phyloP scores from a whole-genome alignment of 2,329 filamentous ascomycete species.

The Aspergillus sp. region DNA sequence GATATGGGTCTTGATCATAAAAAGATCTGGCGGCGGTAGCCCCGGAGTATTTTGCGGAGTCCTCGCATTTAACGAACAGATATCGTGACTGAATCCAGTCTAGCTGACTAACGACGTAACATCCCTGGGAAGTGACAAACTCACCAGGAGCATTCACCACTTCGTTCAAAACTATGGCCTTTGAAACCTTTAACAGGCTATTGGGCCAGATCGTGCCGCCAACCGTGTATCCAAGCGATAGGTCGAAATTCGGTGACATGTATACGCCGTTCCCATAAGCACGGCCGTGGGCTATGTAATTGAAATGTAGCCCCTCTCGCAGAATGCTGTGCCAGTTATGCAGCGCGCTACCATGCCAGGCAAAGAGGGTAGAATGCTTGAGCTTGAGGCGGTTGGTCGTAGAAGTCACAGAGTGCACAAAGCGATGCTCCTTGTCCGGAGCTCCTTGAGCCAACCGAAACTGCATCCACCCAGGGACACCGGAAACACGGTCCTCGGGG shows the following conservation, averaged over 20 bases:
- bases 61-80: slow-evolving; percentile 60
- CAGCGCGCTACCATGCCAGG: slow-evolving; percentile 79
- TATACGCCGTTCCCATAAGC: slow-evolving; percentile 79
- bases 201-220: slow-evolving; percentile 56
- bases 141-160: slow-evolving; percentile 71
- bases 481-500: slow-evolving; percentile 56
- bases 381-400: slow-evolving; percentile 38
- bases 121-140: slow-evolving; percentile 56
- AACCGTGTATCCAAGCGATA: slow-evolving; percentile 55
- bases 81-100: slow-evolving; percentile 93
- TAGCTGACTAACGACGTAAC: slow-evolving; percentile 68
- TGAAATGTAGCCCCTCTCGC: slow-evolving; percentile 75
- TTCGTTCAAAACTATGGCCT: slow-evolving; percentile 75
- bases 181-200: slow-evolving; percentile 60
- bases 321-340: slow-evolving; percentile 89
- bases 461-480: slow-evolving; percentile 69
- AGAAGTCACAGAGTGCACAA: slow-evolving; percentile 61
- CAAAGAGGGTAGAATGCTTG: slow-evolving; percentile 70
- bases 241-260: slow-evolving; percentile 62
- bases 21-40: slow-evolving; percentile 9
- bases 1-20: slow-evolving; percentile 38
- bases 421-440: slow-evolving; percentile 79
- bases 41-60: background rate
- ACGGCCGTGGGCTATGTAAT: slow-evolving; percentile 62
- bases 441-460: slow-evolving; percentile 87